Base-by-base conservation (phyloP, 2,329 filamentous ascomycete genomes). In the Fusarium torulosum region DNA sequence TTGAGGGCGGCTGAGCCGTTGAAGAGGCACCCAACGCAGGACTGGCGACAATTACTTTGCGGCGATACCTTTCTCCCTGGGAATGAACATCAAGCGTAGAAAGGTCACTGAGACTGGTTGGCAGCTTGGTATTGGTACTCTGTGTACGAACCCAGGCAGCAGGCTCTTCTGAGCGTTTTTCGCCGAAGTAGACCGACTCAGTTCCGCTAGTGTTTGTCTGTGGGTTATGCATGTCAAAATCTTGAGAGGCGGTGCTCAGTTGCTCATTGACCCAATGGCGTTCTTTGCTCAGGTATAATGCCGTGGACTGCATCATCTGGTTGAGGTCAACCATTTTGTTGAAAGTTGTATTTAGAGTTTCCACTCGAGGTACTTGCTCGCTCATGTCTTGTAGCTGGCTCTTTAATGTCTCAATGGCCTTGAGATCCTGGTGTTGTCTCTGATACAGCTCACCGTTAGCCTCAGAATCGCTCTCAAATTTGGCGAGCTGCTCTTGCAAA, bases 41-140 rank as follows among this genome's bases (percentile, higher is more conserved):
- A 46, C 76, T 78, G 38, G 74, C 60, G n/a, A 80, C 74, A 21
- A 74, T 63, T 8, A 80, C 77, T 41, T 71, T 77, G 46, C 76
- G 77, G 11, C 63, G 64, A 20, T 58, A 46, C 17, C 42, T 46
- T 21, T 64, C 63, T 19, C 50, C 37, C n/a, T 59, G 59, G 11
- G 29, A 49, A 41, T 52, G 40, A 42, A 49, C 20, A 37, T 42
- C 45, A 29, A 50, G 23, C 3, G 40, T 45, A 23, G 44, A 37
- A 21, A 63, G 23, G 11, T 27, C 43, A 27, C 23, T 27, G 17
- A 51, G 43, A 35, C 27, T 40, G 19, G 13, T 23, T 17, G 38
- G 41, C 5, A 13, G 51, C 11, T 58, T 23, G 19, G 6, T 25
- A 33, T 17, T 10, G 59, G 13, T 29, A n/a, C 14, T 17, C 33